phyloP scores from a whole-genome alignment of 75 land plant species.

The Pinus tabuliformis region DNA sequence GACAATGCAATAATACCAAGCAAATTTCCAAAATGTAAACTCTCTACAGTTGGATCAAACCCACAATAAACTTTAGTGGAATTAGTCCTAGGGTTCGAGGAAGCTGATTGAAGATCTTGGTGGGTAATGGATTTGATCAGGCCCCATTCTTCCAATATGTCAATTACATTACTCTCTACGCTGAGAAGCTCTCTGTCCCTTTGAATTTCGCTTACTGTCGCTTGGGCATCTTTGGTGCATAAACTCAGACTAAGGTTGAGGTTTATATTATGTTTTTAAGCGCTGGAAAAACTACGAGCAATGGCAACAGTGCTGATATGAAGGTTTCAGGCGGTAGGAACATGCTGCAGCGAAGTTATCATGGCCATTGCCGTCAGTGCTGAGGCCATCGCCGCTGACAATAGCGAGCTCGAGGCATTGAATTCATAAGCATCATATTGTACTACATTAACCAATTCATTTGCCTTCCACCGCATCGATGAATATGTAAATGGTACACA shows the following conservation, averaged over 20 bases:
- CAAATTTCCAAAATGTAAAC: conserved; percentile 87
- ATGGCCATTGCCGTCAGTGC: not conserved
- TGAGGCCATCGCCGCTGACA: not conserved
- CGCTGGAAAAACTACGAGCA: not conserved
- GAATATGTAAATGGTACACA: conserved; percentile 82
- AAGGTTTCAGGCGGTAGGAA: not conserved
- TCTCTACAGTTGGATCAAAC: conserved; percentile 95
- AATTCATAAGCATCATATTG: no score
- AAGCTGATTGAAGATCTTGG: conserved; percentile 46
- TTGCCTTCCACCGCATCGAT: conserved; percentile 81
- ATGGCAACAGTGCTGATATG: not conserved
- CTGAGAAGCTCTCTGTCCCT: not conserved
- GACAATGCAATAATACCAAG: conserved; percentile 88
- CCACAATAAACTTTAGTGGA: conserved; percentile 89
- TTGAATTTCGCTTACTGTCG: not conserved
- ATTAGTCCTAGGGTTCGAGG: conserved; percentile 10
- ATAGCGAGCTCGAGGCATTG: not conserved
- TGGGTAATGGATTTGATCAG: conserved; percentile 82
- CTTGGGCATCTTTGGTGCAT: not conserved
- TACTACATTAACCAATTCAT: conserved; percentile 75
- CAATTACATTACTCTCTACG: conserved; percentile 34
- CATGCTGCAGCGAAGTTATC: not conserved
- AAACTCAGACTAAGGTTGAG: not conserved
- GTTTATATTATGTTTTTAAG: not conserved
- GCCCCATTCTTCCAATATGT: conserved; percentile 74